phyloP scores from a whole-genome alignment of 2,329 filamentous ascomycete genomes.

The Venturia aucupariae region DNA sequence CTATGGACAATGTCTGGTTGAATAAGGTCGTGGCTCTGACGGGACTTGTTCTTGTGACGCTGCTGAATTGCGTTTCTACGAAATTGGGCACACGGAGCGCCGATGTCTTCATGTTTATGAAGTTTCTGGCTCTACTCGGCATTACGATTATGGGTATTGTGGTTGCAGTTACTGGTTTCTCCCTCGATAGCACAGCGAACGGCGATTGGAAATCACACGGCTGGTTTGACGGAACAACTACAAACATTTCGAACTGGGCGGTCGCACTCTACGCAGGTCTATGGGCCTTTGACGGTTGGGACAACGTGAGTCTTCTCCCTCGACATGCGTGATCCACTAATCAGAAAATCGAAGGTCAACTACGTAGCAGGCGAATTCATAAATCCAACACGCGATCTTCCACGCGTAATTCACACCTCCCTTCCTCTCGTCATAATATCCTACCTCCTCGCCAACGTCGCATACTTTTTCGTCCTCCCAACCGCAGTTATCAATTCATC shows the following conservation, averaged over 20 bases:
- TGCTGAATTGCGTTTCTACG: slow-evolving; percentile 86
- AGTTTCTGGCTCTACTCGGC: slow-evolving; percentile 80
- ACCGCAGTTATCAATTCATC: slow-evolving; percentile 68
- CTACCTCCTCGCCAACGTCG: slow-evolving; percentile 83
- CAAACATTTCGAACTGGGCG: slow-evolving; percentile 76
- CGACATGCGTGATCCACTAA: not conserved
- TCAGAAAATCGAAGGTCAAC: slow-evolving; percentile 57
- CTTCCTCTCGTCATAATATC: slow-evolving; percentile 88
- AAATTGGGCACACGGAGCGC: slow-evolving; percentile 78
- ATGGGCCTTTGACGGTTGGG: slow-evolving; percentile 98
- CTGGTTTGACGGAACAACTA: slow-evolving; percentile 84
- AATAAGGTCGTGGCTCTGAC: slow-evolving; percentile 78
- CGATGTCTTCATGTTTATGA: slow-evolving; percentile 93
- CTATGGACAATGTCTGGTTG: slow-evolving; percentile 74
- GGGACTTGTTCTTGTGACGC: slow-evolving; percentile 66
- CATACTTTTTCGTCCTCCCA: slow-evolving; percentile 91
- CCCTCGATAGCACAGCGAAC: slow-evolving; percentile 64
- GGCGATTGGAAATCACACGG: slow-evolving; percentile 76
- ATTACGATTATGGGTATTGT: slow-evolving; percentile 84
- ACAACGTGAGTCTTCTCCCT: slow-evolving; percentile 60
- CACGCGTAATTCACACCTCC: slow-evolving; percentile 89
- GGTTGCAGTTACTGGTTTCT: slow-evolving; percentile 77
- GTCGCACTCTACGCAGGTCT: slow-evolving; percentile 90
- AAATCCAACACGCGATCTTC: slow-evolving; percentile 80
- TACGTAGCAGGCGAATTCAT: slow-evolving; percentile 97